Percentiles rank a stretch among this genome's conserved stretches.
phyloP scores from a whole-genome alignment of 352 stramenopile genomes.

The Globisporangium rhizosaccharum region DNA sequence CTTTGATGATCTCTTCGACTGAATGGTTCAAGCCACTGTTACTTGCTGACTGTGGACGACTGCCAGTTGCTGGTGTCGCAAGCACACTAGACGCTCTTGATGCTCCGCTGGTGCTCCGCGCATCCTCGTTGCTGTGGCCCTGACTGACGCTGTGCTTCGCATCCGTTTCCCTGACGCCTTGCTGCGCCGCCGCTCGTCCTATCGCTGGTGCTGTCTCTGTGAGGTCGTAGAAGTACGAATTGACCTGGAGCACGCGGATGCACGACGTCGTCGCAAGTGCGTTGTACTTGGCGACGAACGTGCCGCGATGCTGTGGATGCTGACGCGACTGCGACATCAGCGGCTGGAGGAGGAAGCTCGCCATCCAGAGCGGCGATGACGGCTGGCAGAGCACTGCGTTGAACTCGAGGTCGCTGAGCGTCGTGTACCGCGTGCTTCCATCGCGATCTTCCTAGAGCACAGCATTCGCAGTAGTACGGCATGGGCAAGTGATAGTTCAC shows the following conservation, averaged over 20 bases:
- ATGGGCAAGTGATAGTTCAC: slow-evolving; percentile 3
- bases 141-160: not conserved
- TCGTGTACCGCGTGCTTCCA: slow-evolving; percentile 27
- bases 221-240: slow-evolving; percentile 28
- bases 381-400: slow-evolving; percentile 43
- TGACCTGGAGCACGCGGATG: slow-evolving; percentile 34
- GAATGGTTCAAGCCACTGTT: not conserved
- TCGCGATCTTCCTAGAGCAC: slow-evolving; percentile 35
- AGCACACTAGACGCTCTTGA: not conserved
- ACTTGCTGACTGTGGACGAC: not conserved
- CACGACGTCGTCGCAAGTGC: slow-evolving; percentile 25
- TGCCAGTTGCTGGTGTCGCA: not conserved
- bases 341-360: slow-evolving; percentile 48
- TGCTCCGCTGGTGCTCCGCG: not conserved
- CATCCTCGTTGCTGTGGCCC: not conserved
- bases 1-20: slow-evolving; percentile 44
- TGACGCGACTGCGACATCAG: slow-evolving; percentile 20
- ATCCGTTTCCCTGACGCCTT: not conserved
- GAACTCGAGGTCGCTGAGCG: slow-evolving; percentile 54
- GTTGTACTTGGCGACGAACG: slow-evolving; percentile 61
- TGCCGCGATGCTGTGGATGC: slow-evolving; percentile 27
- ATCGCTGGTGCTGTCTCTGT: not conserved
- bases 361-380: slow-evolving; percentile 33
- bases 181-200: not conserved
- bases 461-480: slow-evolving; percentile 8